phyloP scores from a whole-genome alignment of 179 eudicot species.

The Carnegiea gigantea region DNA sequence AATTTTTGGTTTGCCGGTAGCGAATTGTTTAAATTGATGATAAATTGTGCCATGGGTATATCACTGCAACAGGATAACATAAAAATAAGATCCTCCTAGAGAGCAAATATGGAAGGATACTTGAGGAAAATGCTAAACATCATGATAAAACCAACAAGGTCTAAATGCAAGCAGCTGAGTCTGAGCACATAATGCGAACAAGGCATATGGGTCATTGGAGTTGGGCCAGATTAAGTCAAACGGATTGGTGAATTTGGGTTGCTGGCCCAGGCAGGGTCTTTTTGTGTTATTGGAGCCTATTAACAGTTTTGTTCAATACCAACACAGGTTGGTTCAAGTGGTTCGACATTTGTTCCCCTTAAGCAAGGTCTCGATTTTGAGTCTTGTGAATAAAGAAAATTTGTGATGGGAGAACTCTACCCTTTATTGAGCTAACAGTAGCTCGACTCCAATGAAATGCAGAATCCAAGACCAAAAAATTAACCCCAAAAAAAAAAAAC shows the following conservation, averaged over 20 bases:
- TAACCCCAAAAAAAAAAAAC: no score
- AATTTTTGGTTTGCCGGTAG: constrained; percentile 72
- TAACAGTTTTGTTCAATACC: not conserved
- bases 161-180: not conserved
- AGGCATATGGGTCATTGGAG: not conserved
- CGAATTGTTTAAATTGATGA: constrained; percentile 55
- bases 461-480: no score
- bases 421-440: no score
- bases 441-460: no score
- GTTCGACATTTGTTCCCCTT: no score
- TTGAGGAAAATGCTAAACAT: not conserved
- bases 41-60: constrained; percentile 84
- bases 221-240: not conserved
- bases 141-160: not conserved
- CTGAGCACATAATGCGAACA: not conserved
- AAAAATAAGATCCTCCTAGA: not conserved
- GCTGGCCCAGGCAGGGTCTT: not conserved
- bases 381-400: no score
- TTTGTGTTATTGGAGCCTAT: not conserved
- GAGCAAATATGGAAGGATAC: not conserved
- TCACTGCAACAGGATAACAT: constrained; percentile 47
- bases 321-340: no score
- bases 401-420: no score
- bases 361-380: no score
- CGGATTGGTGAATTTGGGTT: not conserved